Evolutionary conservation across 176 grass and related monocot genomes (phyloP).

Genomic region (Saccharum officinarum): DNA sequence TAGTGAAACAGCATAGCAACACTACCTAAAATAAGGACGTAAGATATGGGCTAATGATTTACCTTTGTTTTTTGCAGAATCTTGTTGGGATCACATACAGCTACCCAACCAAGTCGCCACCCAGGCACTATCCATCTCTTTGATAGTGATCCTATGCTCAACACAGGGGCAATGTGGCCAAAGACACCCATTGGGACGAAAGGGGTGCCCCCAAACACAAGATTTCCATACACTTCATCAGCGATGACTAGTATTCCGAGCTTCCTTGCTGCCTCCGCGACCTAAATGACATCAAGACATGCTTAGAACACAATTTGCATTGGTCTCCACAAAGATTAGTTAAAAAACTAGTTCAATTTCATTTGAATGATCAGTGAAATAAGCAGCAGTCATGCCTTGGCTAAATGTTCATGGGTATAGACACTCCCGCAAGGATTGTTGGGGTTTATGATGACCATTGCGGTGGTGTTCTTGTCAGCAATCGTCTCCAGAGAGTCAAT

Average conservation of each 20-base stretch:
- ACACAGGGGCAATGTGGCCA: conserved; percentile 55
- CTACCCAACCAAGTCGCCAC: conserved; percentile 93
- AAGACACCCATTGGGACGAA: conserved; percentile 76
- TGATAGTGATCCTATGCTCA: conserved; percentile 82
- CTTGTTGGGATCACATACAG: conserved; percentile 41
- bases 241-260: conserved; percentile 70
- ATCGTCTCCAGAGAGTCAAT: conserved; percentile 58
- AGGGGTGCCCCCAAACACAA: conserved; percentile 64
- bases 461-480: conserved; percentile 74
- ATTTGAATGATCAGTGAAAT: neutral
- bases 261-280: conserved; percentile 64
- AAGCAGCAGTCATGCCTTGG: neutral
- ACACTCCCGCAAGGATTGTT: conserved; percentile 87
- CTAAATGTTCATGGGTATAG: conserved; percentile 63
- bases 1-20: neutral
- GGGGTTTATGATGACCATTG: conserved; percentile 76
- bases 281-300: conserved; percentile 29
- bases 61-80: conserved; percentile 53
- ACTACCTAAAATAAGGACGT: neutral
- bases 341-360: neutral
- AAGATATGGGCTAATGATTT: neutral
- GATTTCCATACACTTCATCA: conserved; percentile 82
- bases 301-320: neutral
- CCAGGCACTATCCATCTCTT: conserved; percentile 93
- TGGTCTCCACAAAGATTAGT: neutral